Evolutionary conservation across 768 basidiomycete genomes (phyloP), one percentile per base, ranked within the genome.

Genomic region (Xanthoconium purpureum): DNA sequence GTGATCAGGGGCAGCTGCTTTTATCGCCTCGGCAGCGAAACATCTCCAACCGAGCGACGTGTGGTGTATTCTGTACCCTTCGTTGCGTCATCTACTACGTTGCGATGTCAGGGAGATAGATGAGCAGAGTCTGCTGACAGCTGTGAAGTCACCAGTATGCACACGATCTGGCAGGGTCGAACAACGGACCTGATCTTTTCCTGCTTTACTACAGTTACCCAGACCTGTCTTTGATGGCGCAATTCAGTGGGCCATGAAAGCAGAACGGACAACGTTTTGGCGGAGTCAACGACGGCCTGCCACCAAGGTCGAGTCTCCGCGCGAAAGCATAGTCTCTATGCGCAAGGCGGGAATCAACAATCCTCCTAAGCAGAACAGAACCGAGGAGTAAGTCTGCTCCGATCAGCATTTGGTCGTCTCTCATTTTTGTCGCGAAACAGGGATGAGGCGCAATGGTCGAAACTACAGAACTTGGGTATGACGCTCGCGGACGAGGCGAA

Each of bases 11-110:
- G 85, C 95, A 17, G 86, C 85, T 13, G 86, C 91, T 0, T 94
- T 99, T 68, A 87, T 98, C 43, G 87, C 91, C 3, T 86, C 92
- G 5, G 88, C 92, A 10, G 87, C 89, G 3, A 84, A 86, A 42
- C 87, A 90, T 59, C 80, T 99, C 7, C 89, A 89, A 0, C 72
- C 78, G 3, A 94, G 92, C 51, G 97, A 99, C 66, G 86, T 93
- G 20, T 98, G 97, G 96, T 98, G 94, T 65, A 96, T 98, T 40
- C 71, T 99, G 10, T 98, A 98, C 63, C 96, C 97, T 0, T 91
- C 89, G 0, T 73, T 98, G 40, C 81, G 91, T 45, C 88, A 94
- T 63, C 85, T 94, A 56, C 76, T 98, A 38, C 88, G 87, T 55
- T 91, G 86, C 3, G 97, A 98, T 62, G 77, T 98, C 20, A 79